These are phyloP conservation scores for Amoebophrya sp. DNA, from an alignment of 169 alveolate genomes.

Conservation along the genomic window DNA sequence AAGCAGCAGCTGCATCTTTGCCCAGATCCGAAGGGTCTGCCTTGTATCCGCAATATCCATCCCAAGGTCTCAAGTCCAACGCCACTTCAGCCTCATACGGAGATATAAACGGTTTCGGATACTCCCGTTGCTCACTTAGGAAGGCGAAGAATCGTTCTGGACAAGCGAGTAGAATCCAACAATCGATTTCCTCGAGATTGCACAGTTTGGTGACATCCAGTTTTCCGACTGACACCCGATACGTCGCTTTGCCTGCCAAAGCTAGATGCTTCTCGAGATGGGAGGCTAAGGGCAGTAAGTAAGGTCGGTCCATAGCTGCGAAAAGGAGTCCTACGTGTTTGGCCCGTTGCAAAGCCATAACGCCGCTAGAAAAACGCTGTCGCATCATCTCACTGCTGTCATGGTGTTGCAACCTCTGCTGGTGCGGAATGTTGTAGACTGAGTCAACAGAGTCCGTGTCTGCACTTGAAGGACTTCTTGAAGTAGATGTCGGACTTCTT, in stretches of 20 bases:
- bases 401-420: no score
- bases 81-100: not conserved
- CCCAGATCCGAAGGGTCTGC: not conserved
- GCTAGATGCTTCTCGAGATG: not conserved
- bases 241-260: not conserved
- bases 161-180: not conserved
- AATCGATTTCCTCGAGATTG: not conserved
- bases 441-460: no score
- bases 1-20: no score
- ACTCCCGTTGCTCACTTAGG: not conserved
- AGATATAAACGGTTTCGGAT: not conserved
- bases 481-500: no score
- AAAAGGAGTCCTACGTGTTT: not conserved
- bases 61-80: not conserved
- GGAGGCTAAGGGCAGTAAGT: not conserved
- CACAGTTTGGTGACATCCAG: not conserved
- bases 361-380: not conserved
- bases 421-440: no score
- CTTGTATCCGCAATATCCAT: not conserved
- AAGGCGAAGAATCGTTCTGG: not conserved
- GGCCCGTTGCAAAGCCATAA: not conserved
- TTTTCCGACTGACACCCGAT: not conserved
- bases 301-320: not conserved
- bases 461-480: no score
- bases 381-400: not conserved